Percentiles rank a stretch among this genome's conserved stretches.
phyloP scores from a whole-genome alignment of 2,329 filamentous ascomycete genomes.

The Pseudogymnoascus verrucosus region DNA sequence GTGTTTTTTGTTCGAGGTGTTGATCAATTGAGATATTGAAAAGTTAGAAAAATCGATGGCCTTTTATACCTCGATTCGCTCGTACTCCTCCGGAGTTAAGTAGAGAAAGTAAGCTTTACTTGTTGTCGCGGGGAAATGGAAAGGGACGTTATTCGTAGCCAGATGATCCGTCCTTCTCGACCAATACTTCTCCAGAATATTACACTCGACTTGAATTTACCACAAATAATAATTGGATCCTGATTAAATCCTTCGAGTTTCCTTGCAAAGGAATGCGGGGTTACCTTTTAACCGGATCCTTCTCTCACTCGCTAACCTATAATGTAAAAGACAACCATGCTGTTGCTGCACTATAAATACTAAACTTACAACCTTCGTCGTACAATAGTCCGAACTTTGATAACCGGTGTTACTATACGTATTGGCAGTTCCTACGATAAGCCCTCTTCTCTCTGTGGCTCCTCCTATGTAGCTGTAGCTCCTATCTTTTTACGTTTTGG shows the following conservation, averaged over 20 bases:
- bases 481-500: background rate
- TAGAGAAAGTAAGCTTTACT: background rate
- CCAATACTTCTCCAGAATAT: background rate
- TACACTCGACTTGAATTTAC: background rate
- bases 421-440: background rate
- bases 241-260: background rate
- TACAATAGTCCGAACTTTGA: conserved; percentile 1
- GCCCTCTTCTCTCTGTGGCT: background rate
- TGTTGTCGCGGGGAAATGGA: background rate
- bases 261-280: background rate
- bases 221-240: background rate
- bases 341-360: background rate
- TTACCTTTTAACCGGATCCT: background rate
- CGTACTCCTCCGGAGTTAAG: background rate
- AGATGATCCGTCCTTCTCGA: background rate
- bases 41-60: background rate
- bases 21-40: background rate
- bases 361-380: background rate
- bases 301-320: background rate
- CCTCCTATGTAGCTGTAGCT: background rate
- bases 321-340: background rate
- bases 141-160: background rate
- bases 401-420: background rate
- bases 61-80: background rate
- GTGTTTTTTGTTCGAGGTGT: background rate